Conservation (phyloP, 2,329 filamentous ascomycete genomes). For the Venturia nashicola region DNA sequence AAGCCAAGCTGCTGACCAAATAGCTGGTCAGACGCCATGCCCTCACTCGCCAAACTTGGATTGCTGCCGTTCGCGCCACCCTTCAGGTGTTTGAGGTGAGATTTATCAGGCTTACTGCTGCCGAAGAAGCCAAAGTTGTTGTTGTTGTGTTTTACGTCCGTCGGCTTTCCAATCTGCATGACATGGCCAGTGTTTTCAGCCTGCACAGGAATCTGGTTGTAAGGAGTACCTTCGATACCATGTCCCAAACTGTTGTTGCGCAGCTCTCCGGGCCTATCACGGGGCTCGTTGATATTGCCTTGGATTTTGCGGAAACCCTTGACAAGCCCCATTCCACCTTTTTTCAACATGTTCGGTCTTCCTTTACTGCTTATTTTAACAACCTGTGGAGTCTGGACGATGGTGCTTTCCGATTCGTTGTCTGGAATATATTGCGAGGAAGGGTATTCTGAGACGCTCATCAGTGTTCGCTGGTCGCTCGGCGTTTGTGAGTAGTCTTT, state of each 20-base stretch:
- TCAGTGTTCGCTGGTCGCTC: constrained; percentile 27
- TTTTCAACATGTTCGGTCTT: constrained; percentile 95
- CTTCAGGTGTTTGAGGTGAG: constrained; percentile 13
- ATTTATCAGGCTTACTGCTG: not conserved
- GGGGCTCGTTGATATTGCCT: not conserved
- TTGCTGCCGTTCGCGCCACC: constrained; percentile 30
- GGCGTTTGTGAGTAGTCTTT: constrained; percentile 27
- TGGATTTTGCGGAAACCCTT: constrained; percentile 84
- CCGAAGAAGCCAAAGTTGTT: constrained; percentile 10
- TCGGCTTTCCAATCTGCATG: not conserved
- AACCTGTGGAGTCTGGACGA: constrained; percentile 70
- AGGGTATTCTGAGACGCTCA: constrained; percentile 25
- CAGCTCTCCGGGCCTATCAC: not conserved
- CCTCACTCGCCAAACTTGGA: constrained; percentile 25
- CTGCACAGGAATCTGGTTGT: constrained; percentile 13
- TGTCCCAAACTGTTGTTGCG: constrained; percentile 4
- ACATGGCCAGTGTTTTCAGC: not conserved
- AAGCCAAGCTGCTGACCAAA: constrained; percentile 85
- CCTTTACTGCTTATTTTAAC: constrained; percentile 72
- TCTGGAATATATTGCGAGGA: constrained; percentile 33
- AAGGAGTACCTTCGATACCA: constrained; percentile 18
- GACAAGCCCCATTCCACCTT: constrained; percentile 82
- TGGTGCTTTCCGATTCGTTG: constrained; percentile 52
- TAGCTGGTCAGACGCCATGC: constrained; percentile 29
- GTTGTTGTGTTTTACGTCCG: not conserved